Conservation (phyloP, 2,329 filamentous ascomycete genomes). For the Phoma herbarum region DNA sequence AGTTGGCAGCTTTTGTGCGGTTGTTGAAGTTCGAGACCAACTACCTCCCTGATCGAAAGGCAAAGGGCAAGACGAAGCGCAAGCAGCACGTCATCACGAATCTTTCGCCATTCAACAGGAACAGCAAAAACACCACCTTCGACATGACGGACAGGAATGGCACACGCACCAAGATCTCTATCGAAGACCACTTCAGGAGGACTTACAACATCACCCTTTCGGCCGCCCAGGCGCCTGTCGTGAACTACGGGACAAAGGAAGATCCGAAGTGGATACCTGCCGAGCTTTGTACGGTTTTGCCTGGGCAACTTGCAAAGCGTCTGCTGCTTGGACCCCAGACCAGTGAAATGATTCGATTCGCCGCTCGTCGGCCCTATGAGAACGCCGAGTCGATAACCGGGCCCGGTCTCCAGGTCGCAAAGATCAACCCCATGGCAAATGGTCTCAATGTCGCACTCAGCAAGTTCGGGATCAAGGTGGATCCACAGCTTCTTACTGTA, state of each 20-base stretch:
- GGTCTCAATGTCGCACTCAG: slow-evolving; percentile 34
- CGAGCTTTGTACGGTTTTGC: slow-evolving; percentile 44
- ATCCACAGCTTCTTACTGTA: slow-evolving; percentile 72
- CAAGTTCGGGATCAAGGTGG: slow-evolving; percentile 71
- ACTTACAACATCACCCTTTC: slow-evolving; percentile 35
- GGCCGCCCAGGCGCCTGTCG: slow-evolving; percentile 34
- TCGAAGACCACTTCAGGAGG: slow-evolving; percentile 34
- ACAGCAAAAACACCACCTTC: slow-evolving; percentile 44
- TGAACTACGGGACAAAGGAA: slow-evolving; percentile 38
- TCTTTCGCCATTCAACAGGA: slow-evolving; percentile 46
- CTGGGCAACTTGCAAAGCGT: slow-evolving; percentile 42
- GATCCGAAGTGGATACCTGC: slow-evolving; percentile 45
- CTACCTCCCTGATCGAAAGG: slow-evolving; percentile 50
- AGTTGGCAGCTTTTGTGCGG: slow-evolving; percentile 48
- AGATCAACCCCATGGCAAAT: slow-evolving; percentile 33
- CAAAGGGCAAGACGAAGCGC: slow-evolving; percentile 42
- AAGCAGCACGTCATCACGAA: slow-evolving; percentile 52
- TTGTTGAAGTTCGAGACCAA: slow-evolving; percentile 51
- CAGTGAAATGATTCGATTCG: slow-evolving; percentile 44
- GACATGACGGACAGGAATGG: slow-evolving; percentile 23
- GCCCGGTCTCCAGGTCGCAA: slow-evolving; percentile 38
- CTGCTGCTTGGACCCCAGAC: slow-evolving; percentile 42
- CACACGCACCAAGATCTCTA: slow-evolving; percentile 17
- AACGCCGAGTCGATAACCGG: slow-evolving; percentile 44
- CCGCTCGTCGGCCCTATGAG: slow-evolving; percentile 39